A percentile compares a stretch with the other conserved stretches of the same genome.
Conservation (phyloP, 2,329 filamentous ascomycete species). For the Arthrobotrys megalospora region DNA sequence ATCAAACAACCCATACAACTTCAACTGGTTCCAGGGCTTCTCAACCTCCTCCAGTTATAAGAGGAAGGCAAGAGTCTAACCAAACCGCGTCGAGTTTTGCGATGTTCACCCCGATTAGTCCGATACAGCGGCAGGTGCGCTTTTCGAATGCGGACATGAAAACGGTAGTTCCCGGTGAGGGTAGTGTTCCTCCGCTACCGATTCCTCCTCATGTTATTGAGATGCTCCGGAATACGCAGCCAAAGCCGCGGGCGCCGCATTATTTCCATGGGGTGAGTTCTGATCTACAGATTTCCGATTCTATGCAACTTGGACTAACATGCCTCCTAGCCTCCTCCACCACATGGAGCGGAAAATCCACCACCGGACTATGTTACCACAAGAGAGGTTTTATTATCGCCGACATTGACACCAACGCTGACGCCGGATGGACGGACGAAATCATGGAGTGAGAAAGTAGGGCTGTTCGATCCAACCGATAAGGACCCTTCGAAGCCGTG, state of each 20-base stretch:
- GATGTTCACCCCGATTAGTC: conserved; percentile 48
- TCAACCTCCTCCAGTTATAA: conserved; percentile 10
- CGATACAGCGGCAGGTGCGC: conserved; percentile 36
- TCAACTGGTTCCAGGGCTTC: not conserved
- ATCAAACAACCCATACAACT: conserved; percentile 24
- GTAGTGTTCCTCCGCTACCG: conserved; percentile 27
- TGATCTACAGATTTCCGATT: not conserved
- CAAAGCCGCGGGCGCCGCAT: conserved; percentile 33
- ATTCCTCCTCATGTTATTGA: conserved; percentile 55
- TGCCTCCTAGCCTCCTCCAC: conserved; percentile 28
- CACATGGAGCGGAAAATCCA: conserved; percentile 35
- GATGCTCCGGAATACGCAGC: conserved; percentile 34
- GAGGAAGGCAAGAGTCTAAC: conserved; percentile 31
- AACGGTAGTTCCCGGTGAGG: conserved; percentile 22
- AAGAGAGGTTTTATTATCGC: conserved; percentile 6
- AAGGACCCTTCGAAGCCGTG: conserved; percentile 54
- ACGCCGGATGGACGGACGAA: conserved; percentile 35
- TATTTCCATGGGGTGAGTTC: conserved; percentile 53
- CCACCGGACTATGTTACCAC: conserved; percentile 37
- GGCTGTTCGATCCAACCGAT: conserved; percentile 49
- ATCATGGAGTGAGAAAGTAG: conserved; percentile 53
- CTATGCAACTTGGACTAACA: not conserved
- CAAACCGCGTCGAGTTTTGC: conserved; percentile 56
- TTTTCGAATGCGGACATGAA: conserved; percentile 45
- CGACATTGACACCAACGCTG: conserved; percentile 41